phyloP scores from a whole-genome alignment of 805 yeast genomes.

The Yamadazyma scolyti region DNA sequence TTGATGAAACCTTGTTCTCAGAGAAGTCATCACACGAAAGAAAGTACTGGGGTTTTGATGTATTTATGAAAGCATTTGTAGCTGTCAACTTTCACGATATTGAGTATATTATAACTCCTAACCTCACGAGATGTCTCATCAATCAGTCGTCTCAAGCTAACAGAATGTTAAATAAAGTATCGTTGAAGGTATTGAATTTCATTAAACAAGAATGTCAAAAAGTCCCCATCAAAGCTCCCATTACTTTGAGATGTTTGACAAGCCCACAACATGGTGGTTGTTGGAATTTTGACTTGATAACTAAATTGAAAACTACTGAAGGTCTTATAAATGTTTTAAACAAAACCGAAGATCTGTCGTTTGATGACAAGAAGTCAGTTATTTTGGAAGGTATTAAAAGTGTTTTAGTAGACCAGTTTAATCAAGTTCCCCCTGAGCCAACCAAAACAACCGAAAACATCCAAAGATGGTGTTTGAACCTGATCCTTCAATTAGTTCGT shows the following conservation, averaged over 20 bases:
- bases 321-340: slow-evolving; percentile 22
- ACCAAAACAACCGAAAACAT: slow-evolving; percentile 30
- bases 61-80: slow-evolving; percentile 50
- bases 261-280: slow-evolving; percentile 44
- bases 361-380: slow-evolving; percentile 14
- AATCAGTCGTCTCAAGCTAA: slow-evolving; percentile 70
- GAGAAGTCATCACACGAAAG: slow-evolving; percentile 79
- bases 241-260: slow-evolving; percentile 21
- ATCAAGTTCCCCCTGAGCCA: slow-evolving; percentile 17
- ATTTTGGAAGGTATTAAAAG: slow-evolving; percentile 18
- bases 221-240: slow-evolving; percentile 38
- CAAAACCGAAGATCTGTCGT: neutral
- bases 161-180: slow-evolving; percentile 64
- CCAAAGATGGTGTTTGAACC: slow-evolving; percentile 61
- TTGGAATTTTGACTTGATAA: slow-evolving; percentile 69
- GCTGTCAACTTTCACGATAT: slow-evolving; percentile 16
- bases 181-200: slow-evolving; percentile 47
- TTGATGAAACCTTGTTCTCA: slow-evolving; percentile 79
- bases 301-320: slow-evolving; percentile 68
- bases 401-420: slow-evolving; percentile 22
- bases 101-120: slow-evolving; percentile 48
- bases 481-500: slow-evolving; percentile 50
- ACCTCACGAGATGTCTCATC: slow-evolving; percentile 67
- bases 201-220: slow-evolving; percentile 36
- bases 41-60: slow-evolving; percentile 81